phyloP scores from a whole-genome alignment of 768 basidiomycete genomes.

The Lactifluus hygrophoroides region DNA sequence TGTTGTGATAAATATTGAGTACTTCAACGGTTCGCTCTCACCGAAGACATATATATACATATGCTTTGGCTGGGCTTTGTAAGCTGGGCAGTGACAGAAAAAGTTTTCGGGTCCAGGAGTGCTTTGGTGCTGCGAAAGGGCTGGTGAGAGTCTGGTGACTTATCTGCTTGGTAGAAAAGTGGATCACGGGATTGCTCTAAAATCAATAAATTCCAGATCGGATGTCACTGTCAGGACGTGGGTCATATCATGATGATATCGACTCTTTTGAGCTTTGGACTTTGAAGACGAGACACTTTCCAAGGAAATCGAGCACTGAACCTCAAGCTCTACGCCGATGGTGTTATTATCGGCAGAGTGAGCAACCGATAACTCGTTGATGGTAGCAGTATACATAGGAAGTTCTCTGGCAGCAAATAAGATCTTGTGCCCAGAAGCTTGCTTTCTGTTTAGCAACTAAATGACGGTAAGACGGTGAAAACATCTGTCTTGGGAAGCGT shows the following conservation, averaged over 20 bases:
- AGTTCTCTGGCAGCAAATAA: constrained; percentile 51
- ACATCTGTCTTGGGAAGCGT: background rate
- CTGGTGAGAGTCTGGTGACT: background rate
- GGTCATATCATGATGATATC: constrained; percentile 51
- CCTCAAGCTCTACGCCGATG: constrained; percentile 46
- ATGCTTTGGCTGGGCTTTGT: constrained; percentile 62
- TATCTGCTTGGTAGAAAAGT: background rate
- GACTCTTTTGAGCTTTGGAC: constrained; percentile 37
- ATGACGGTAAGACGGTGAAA: background rate
- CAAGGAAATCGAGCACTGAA: constrained; percentile 46
- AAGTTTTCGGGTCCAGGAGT: constrained; percentile 49
- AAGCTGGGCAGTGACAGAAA: constrained; percentile 50
- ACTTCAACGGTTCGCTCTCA: constrained; percentile 36
- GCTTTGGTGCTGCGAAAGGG: constrained; percentile 50
- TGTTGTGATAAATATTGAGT: constrained; percentile 19
- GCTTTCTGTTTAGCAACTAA: constrained; percentile 18
- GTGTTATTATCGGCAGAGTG: constrained; percentile 39
- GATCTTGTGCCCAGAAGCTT: constrained; percentile 47
- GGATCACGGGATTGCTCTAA: constrained; percentile 61
- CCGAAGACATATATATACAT: constrained; percentile 36
- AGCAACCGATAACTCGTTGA: constrained; percentile 40
- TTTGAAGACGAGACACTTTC: constrained; percentile 23
- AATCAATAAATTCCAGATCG: constrained; percentile 68
- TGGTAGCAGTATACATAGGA: constrained; percentile 50
- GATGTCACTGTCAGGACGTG: constrained; percentile 68